phyloP scores from a whole-genome alignment of 2,329 filamentous ascomycete species.

The Fusarium subtropicale region DNA sequence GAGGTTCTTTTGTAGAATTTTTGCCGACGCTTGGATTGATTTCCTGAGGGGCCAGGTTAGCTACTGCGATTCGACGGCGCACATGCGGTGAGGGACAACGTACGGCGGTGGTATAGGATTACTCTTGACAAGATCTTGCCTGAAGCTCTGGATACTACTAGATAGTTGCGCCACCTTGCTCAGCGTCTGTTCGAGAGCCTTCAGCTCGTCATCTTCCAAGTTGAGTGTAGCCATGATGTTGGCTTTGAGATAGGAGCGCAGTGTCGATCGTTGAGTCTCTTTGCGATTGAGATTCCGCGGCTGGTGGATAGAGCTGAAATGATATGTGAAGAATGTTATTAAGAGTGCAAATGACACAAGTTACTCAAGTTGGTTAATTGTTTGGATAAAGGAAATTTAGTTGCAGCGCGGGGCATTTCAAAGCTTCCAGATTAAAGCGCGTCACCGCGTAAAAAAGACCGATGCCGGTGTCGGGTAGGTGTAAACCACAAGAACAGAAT shows the following conservation, averaged over 20 bases:
- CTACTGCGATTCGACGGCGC: neutral
- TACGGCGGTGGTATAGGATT: conserved; percentile 77
- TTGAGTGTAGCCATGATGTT: conserved; percentile 58
- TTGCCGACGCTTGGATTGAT: conserved; percentile 77
- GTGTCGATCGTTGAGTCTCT: neutral
- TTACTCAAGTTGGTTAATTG: neutral
- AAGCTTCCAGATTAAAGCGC: conserved; percentile 28
- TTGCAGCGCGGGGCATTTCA: conserved; percentile 27
- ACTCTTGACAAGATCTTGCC: conserved; percentile 68
- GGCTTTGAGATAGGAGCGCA: neutral
- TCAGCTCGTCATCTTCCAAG: conserved; percentile 69
- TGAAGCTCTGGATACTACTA: conserved; percentile 74
- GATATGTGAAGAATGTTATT: neutral
- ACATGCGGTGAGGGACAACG: neutral
- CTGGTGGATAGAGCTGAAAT: neutral
- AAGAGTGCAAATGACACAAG: neutral
- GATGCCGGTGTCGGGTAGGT: conserved; percentile 16
- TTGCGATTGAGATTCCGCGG: neutral
- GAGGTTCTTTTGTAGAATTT: conserved; percentile 78
- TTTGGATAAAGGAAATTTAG: conserved; percentile 5
- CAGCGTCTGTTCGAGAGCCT: conserved; percentile 76
- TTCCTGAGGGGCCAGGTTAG: conserved; percentile 60
- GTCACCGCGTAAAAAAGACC: conserved; percentile 18
- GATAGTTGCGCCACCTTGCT: conserved; percentile 76
- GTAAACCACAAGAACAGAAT: neutral